Conservation (phyloP, 441 rosid genomes). For the Aquilaria agallochum region DNA sequence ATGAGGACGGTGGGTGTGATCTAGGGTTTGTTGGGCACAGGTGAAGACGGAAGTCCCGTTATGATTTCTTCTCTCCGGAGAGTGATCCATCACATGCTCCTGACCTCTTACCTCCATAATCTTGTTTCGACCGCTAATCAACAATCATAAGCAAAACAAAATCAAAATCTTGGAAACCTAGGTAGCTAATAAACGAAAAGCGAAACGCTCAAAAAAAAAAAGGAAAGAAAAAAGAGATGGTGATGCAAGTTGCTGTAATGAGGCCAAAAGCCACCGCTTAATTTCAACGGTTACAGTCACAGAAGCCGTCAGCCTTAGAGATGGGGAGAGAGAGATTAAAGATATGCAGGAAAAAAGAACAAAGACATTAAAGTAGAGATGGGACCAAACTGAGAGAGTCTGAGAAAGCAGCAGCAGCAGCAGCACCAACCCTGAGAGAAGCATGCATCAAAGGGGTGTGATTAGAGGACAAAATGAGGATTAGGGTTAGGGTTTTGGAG, state of each 20-base stretch:
- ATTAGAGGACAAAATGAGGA: slow-evolving; percentile 11
- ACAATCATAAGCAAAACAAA: background rate
- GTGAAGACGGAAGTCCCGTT: slow-evolving; percentile 35
- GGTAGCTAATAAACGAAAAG: background rate
- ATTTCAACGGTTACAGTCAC: slow-evolving; percentile 14
- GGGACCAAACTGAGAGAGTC: slow-evolving; percentile 24
- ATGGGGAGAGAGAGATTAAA: background rate
- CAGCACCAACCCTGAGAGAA: slow-evolving; percentile 25
- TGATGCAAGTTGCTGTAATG: slow-evolving; percentile 15
- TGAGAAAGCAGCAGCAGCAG: slow-evolving; percentile 21
- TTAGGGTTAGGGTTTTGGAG: slow-evolving; percentile 12
- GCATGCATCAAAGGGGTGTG: slow-evolving; percentile 6
- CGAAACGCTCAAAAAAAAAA: background rate
- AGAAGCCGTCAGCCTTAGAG: slow-evolving; percentile 6
- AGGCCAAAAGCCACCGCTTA: slow-evolving; percentile 11
- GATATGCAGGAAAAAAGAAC: background rate
- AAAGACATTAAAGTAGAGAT: slow-evolving; percentile 17
- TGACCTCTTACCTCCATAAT: slow-evolving; percentile 36
- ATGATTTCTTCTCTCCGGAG: slow-evolving; percentile 43
- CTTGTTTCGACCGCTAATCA: background rate
- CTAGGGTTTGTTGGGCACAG: slow-evolving; percentile 62
- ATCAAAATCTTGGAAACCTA: slow-evolving; percentile 7
- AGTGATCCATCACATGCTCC: slow-evolving; percentile 36
- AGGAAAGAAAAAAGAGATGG: slow-evolving; percentile 1
- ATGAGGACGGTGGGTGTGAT: slow-evolving; percentile 29